Evolutionary conservation across 768 basidiomycete species (phyloP), one percentile per base, ranked within the genome.

Genomic region (Mycena crocata): DNA sequence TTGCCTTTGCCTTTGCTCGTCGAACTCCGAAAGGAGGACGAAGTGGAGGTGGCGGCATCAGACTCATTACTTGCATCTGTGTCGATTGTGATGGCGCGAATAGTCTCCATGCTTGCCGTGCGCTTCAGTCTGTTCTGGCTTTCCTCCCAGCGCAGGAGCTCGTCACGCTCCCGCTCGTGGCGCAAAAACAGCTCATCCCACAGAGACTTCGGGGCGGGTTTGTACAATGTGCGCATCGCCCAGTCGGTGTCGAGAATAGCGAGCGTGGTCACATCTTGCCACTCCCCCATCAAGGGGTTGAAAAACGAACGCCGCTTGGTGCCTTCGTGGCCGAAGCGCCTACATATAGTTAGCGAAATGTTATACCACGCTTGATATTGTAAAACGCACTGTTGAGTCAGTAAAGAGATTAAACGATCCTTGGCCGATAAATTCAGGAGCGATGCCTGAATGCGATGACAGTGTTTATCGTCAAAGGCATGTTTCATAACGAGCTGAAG

Each of bases 111-210:
- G 62, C 86, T 87, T 14, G 72, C 60, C 17, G 78, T 75, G 34
- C 77, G 81, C 62, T 71, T 83, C 54, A 82, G 34, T 40, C 63
- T 45, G 2, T 49, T 24, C 17, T 55, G 64, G 45, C 54, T 62
- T 28, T 82, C 79, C 61, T 91, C 86, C 86, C 87, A 86, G 6
- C 74, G 76, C 54, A 89, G 57, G 24, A 91, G 73, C 55, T 86
- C 86, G 64, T 89, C 86, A 35, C 85, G 79, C 76, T 91, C 90
- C 45, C 79, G 77, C 62, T 86, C 78, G 70, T 91, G 90, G 26
- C 90, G 83, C 23, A 75, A 63, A 46, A 91, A 80, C 57, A 91
- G 78, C 71, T 89, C 90, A 57, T 90, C 89, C 90, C 90, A 91
- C 5, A 86, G 72, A 1, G 84, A 82, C 42, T 75, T 72, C 0